Evolutionary conservation across 1,284 basidiomycete species (phyloP), one percentile per base, ranked within the genome.

Genomic region (Fomitopsis betulina): DNA sequence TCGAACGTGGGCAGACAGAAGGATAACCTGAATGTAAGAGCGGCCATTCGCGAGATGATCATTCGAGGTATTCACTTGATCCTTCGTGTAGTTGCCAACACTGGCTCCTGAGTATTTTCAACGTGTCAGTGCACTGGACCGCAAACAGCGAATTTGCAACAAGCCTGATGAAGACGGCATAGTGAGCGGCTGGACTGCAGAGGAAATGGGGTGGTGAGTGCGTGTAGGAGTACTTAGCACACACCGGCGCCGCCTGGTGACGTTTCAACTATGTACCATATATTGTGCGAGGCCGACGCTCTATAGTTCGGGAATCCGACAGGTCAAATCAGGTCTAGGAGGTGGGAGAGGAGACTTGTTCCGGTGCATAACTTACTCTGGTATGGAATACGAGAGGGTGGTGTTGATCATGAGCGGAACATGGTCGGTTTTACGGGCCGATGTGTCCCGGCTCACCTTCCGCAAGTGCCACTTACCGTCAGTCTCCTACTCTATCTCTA

Each of bases 101-200:
- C 63, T 80, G 70, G 68, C 76, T 19, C 67, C 71, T 30, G 72
- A 72, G 54, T 72, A 84, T 42, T 73, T 84, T 63, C 73, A 70
- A 59, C 71, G 75, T 40, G 83, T 85, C 65, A 72, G 75, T 58
- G 70, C 70, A 0, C 73, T 94, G 65, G 87, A 93, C 72, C 75
- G 76, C 53, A 78, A 83, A 65, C 38, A 67, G 49, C 65, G 69
- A 1, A 63, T 70, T 2, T 69, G 67, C 62, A 70, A 68, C 61
- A 61, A 62, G 35, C 54, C 64, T 60, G 60, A 72, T 33, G 66
- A 70, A 21, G 68, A 71, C n/a, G 74, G 75, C 5, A 69, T 69
- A 9, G 74, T 80, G 15, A 74, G 73, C 58, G 80, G 79, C 0
- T 83, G 80, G 80, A 77, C 76, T 21, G 75, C 75, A 47, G 79